Evolutionary conservation across 768 basidiomycete species (phyloP), one percentile per base, ranked within the genome.

Genomic region (Lactifluus echinatus): DNA sequence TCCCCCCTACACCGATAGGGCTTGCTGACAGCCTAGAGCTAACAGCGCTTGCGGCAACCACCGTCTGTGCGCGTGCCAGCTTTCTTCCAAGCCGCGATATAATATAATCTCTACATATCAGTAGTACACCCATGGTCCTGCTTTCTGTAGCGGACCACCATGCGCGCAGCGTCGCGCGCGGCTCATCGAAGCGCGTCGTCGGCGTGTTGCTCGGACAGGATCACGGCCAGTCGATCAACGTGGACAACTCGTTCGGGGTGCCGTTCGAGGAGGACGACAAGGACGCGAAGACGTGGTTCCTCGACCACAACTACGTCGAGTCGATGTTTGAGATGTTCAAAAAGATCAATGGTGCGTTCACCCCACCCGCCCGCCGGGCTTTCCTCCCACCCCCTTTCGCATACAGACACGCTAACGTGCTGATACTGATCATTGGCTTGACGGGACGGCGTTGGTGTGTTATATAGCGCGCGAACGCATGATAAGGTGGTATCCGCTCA

Each of bases 301-400:
- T 99, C 66, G 96, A 99, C 71, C 89, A 97, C 72, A 95, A 97
- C 70, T 99, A 96, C 69, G 92, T 97, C 57, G 93, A 96, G 70
- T 85, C 87, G 56, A 99, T 99, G 96, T 95, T 90, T 72, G 90
- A 91, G 68, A 96, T 99, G 93, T 98, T 98, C 74, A 90, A 90
- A 75, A 98, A 97, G 74, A 94, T 99, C 56, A 97, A 96, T 68
- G 94, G 95, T 96, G 65, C 60, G 82, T 73, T 44, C 39, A 40
- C 4, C 34, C 15, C 6, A 23, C 19, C n/a, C n/a, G n/a, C n/a
- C n/a, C n/a, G n/a, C n/a, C n/a, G n/a, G n/a, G n/a, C n/a, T n/a
- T n/a, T n/a, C n/a, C n/a, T n/a, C n/a, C n/a, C n/a, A n/a, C n/a
- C n/a, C n/a, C n/a, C n/a, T n/a, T n/a, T n/a, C n/a, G n/a, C n/a